A percentile compares a stretch with the other conserved stretches of the same genome.
Conservation (phyloP, 345 rosid species). For the Bruguiera sexangula region DNA sequence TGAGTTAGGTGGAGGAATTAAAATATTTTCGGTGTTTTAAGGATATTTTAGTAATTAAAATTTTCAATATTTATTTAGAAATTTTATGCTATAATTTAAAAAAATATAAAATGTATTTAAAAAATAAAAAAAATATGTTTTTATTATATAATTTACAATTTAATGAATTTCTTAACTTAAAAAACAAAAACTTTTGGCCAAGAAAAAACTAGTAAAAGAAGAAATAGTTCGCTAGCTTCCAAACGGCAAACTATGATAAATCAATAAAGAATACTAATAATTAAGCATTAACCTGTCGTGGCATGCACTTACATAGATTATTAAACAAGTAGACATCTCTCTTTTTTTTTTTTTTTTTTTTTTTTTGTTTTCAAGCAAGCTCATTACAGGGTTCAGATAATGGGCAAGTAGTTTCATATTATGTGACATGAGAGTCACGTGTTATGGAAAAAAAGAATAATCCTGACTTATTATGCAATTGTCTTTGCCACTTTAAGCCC, state of each 20-base stretch:
- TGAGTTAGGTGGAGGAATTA: not conserved
- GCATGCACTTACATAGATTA: slow-evolving; percentile 6
- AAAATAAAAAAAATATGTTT: too few species aligned
- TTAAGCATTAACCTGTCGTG: not conserved
- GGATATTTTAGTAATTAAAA: too few species aligned
- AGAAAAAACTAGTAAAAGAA: not conserved
- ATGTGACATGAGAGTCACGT: slow-evolving; percentile 14
- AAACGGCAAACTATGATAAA: not conserved
- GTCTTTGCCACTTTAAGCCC: not conserved
- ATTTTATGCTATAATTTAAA: too few species aligned
- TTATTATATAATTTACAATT: too few species aligned
- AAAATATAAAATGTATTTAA: too few species aligned
- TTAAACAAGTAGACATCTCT: not conserved
- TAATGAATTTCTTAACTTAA: not conserved
- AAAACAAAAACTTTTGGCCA: not conserved
- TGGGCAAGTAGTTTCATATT: not conserved
- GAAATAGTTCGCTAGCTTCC: not conserved
- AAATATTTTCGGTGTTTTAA: not conserved
- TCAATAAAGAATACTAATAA: not conserved
- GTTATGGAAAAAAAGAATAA: not conserved
- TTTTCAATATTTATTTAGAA: too few species aligned
- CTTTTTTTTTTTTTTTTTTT: too few species aligned
- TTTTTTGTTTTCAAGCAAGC: too few species aligned
- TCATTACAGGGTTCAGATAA: too few species aligned
- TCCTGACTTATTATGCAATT: not conserved